phyloP scores from a whole-genome alignment of 495 filamentous ascomycete genomes.

The Viridothelium virens region DNA sequence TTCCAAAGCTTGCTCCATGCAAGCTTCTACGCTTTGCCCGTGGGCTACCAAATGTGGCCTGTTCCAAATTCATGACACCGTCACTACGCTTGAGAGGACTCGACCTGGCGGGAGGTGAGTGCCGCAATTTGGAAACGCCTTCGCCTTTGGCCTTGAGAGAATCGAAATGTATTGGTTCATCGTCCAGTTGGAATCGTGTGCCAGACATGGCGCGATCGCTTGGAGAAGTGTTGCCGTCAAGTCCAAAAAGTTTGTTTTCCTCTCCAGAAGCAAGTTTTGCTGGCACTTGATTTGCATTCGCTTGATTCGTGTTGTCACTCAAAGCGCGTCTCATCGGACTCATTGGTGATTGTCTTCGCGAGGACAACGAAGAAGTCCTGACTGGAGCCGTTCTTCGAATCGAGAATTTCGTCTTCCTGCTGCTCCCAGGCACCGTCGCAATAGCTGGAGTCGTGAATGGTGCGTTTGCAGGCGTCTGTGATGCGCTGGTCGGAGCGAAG shows the following conservation, averaged over 20 bases:
- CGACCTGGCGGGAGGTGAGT: conserved; percentile 48
- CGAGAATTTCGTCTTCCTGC: conserved; percentile 25
- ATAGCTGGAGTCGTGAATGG: conserved; percentile 17
- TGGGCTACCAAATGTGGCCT: conserved; percentile 67
- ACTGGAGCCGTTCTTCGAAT: conserved; percentile 41
- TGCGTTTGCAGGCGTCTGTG: conserved; percentile 11
- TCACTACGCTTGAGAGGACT: conserved; percentile 92
- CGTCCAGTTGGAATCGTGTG: conserved; percentile 12
- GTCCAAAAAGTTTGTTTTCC: conserved; percentile 39
- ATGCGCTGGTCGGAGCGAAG: conserved; percentile 17
- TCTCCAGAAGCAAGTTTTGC: conserved; percentile 39
- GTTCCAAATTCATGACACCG: conserved; percentile 78
- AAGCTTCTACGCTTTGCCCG: conserved; percentile 80
- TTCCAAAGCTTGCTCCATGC: conserved; percentile 53
- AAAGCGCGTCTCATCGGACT: conserved; percentile 72
- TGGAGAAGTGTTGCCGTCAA: conserved; percentile 1
- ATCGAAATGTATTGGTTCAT: conserved; percentile 34
- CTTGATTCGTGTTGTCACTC: conserved; percentile 58
- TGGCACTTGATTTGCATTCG: conserved; percentile 52
- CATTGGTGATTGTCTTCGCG: conserved; percentile 52
- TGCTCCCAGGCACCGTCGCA: conserved; percentile 14
- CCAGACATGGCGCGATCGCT: background rate
- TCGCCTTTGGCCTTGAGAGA: conserved; percentile 28
- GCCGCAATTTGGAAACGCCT: conserved; percentile 20
- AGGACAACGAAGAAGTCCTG: conserved; percentile 40